Conservation (phyloP, 164 flowering plant genomes). For the Tetracentron sinense region DNA sequence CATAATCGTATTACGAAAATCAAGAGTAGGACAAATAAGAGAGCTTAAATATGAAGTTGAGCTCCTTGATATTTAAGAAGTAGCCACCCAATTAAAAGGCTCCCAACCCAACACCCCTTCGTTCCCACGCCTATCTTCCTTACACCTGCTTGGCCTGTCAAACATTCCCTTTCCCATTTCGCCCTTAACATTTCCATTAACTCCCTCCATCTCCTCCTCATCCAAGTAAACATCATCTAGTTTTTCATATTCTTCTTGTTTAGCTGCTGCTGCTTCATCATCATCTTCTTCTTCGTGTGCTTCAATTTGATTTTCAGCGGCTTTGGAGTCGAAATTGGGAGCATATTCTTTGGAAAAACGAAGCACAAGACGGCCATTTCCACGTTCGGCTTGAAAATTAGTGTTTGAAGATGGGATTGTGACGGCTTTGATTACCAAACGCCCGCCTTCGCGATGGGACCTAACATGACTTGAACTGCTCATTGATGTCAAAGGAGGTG, state of each 20-base stretch:
- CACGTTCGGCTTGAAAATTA: conserved; percentile 53
- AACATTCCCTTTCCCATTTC: no score
- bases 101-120: no score
- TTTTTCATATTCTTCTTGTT: background rate
- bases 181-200: no score
- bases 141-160: no score
- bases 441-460: conserved; percentile 49
- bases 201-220: no score
- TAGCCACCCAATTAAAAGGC: no score
- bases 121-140: no score
- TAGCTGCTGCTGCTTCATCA: background rate
- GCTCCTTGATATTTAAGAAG: no score
- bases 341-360: conserved; percentile 16
- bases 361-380: conserved; percentile 65
- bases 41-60: no score
- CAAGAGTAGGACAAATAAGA: no score
- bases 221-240: no score
- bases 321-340: conserved; percentile 7
- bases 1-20: no score
- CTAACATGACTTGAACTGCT: conserved; percentile 30
- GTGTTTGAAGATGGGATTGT: conserved; percentile 29
- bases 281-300: conserved; percentile 4
- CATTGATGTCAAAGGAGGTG: conserved; percentile 54
- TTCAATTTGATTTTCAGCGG: conserved; percentile 8
- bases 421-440: conserved; percentile 52